Percentiles rank a stretch among this genome's conserved stretches.
Evolutionary conservation across 202 grass and related monocot genomes (phyloP).

Genomic region (Bolboschoenoplectus hybrid): DNA sequence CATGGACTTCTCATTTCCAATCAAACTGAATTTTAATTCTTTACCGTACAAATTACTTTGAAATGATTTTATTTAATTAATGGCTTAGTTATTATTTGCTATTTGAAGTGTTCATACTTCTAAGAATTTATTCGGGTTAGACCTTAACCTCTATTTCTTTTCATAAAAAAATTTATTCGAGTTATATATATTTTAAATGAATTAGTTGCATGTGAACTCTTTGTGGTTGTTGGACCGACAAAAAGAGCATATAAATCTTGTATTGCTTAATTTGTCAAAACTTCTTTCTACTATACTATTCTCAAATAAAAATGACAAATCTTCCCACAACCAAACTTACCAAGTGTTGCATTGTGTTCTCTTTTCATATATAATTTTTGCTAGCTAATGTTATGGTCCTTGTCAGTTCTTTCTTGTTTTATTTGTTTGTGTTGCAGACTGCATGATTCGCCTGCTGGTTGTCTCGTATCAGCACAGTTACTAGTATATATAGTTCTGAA

Average conservation of each 20-base stretch:
- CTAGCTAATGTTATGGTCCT: neutral
- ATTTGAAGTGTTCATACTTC: neutral
- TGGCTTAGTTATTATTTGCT: neutral
- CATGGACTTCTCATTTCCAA: too few species aligned
- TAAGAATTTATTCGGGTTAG: neutral
- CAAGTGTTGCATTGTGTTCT: neutral
- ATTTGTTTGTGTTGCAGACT: neutral
- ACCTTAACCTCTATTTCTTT: too few species aligned
- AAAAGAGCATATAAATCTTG: neutral
- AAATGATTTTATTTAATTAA: neutral
- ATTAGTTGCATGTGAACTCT: neutral
- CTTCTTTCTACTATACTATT: neutral
- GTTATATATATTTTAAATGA: neutral
- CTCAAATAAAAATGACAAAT: neutral
- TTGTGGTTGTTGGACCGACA: conserved; percentile 2
- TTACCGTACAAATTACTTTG: neutral
- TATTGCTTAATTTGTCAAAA: neutral
- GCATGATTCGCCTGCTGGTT: neutral
- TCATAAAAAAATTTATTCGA: neutral
- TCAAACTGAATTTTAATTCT: too few species aligned
- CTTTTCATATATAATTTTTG: neutral
- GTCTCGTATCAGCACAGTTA: neutral
- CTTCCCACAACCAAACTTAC: neutral
- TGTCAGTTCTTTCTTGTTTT: neutral
- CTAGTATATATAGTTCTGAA: neutral